Conservation (phyloP, 1,284 basidiomycete genomes). For the Cutaneotrichosporon curvatum region DNA sequence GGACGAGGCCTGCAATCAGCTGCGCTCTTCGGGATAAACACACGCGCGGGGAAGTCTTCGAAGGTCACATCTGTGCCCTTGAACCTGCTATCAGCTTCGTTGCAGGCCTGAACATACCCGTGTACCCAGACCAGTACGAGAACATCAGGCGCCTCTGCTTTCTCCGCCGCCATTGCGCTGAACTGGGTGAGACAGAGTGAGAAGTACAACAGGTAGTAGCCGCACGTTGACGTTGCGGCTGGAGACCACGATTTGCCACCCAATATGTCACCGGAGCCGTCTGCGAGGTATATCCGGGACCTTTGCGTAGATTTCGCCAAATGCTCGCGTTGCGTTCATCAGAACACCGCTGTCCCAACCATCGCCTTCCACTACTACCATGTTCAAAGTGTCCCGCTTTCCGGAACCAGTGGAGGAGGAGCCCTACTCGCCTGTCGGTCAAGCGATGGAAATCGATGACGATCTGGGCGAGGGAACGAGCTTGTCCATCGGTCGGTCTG, state of each 20-base stretch:
- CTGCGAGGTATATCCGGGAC: too few species aligned
- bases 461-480: constrained; percentile 23
- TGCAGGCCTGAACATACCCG: constrained; percentile 28
- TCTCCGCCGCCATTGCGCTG: not conserved
- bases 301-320: too few species aligned
- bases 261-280: not conserved
- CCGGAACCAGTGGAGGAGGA: constrained; percentile 17
- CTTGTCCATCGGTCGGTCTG: not conserved
- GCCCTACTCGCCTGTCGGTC: constrained; percentile 7
- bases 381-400: constrained; percentile 32
- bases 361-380: constrained; percentile 2
- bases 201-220: too few species aligned
- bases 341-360: too few species aligned
- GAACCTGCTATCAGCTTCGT: constrained; percentile 31
- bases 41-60: constrained; percentile 44
- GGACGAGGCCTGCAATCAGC: constrained; percentile 56
- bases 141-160: constrained; percentile 30
- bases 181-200: not conserved
- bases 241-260: constrained; percentile 8
- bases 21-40: constrained; percentile 1
- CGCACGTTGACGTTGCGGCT: too few species aligned
- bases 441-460: constrained; percentile 14
- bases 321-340: too few species aligned
- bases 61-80: constrained; percentile 48
- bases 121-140: constrained; percentile 47